Evolutionary conservation across 192 early-diverging fungal species (phyloP).

Genomic region (Neocallimastix lanati): DNA sequence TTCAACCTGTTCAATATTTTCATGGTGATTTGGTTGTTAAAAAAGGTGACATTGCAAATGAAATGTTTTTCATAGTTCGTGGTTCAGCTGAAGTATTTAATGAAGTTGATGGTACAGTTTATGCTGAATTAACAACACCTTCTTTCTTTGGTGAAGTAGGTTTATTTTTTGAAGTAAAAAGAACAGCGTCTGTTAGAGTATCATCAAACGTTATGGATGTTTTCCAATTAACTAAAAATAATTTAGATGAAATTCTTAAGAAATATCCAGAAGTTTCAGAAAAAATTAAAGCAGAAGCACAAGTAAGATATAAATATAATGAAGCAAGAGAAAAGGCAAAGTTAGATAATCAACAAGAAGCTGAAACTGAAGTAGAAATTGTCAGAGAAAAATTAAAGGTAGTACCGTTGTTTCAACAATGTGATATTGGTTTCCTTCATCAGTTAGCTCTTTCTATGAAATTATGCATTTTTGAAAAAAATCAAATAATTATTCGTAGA

Average conservation of each 20-base stretch:
- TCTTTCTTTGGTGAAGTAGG: slow-evolving; percentile 35
- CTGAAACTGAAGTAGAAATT: slow-evolving; percentile 26
- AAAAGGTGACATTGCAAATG: slow-evolving; percentile 24
- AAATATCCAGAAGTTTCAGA: slow-evolving; percentile 21
- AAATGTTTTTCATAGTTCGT: slow-evolving; percentile 30
- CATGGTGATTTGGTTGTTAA: slow-evolving; percentile 15
- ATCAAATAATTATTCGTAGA: slow-evolving; percentile 18
- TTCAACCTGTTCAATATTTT: slow-evolving; percentile 22
- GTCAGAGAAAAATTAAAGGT: slow-evolving; percentile 26
- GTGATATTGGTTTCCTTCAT: slow-evolving; percentile 20
- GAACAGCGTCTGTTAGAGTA: slow-evolving; percentile 27
- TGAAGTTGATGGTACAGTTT: slow-evolving; percentile 16
- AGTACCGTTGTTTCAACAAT: slow-evolving; percentile 27
- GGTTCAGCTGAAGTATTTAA: slow-evolving; percentile 25
- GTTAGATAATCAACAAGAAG: slow-evolving; percentile 7
- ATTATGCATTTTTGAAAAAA: slow-evolving; percentile 12
- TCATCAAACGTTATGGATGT: slow-evolving; percentile 13
- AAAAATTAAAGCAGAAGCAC: slow-evolving; percentile 24
- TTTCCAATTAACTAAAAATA: slow-evolving; percentile 22
- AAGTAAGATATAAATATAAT: slow-evolving; percentile 17
- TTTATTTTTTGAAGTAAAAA: slow-evolving; percentile 19
- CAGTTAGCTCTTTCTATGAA: slow-evolving; percentile 24
- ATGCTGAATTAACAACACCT: slow-evolving; percentile 27
- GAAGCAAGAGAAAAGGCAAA: slow-evolving; percentile 22
- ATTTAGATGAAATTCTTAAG: slow-evolving; percentile 18